Conservation (phyloP, 2,329 filamentous ascomycete species). For the Cladosporium sphaerospermum region DNA sequence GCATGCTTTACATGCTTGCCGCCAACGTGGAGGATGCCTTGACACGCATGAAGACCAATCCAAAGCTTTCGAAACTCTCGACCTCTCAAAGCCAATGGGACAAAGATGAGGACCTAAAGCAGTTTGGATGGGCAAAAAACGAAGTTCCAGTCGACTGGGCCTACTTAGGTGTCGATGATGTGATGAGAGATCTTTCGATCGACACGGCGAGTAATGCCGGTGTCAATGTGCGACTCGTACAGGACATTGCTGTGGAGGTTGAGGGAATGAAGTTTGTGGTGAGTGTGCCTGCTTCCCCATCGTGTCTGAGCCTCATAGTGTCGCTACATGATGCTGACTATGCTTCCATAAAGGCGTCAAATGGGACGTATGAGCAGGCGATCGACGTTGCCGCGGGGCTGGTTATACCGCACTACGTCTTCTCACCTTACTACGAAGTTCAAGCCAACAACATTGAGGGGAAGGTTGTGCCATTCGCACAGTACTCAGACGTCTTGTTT, state of each 20-base stretch:
- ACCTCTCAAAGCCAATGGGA: slow-evolving; percentile 6
- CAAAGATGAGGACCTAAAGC: not conserved
- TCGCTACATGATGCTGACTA: not conserved
- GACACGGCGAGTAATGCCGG: slow-evolving; percentile 8
- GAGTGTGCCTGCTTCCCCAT: not conserved
- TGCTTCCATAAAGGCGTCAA: not conserved
- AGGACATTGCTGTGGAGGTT: slow-evolving; percentile 4
- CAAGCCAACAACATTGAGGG: not conserved
- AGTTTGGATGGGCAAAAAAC: slow-evolving; percentile 2
- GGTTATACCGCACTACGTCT: slow-evolving; percentile 5
- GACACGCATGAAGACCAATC: slow-evolving; percentile 6
- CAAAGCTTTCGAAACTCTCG: not conserved
- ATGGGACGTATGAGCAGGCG: not conserved
- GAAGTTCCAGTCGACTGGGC: slow-evolving; percentile 2
- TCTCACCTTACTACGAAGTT: slow-evolving; percentile 6
- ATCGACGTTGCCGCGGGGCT: slow-evolving; percentile 7
- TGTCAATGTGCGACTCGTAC: slow-evolving; percentile 3
- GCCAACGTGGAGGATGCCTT: slow-evolving; percentile 2
- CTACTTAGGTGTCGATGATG: slow-evolving; percentile 4
- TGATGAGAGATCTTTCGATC: slow-evolving; percentile 6
- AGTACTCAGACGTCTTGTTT: slow-evolving; percentile 8
- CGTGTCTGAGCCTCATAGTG: too few species aligned
- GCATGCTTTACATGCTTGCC: slow-evolving; percentile 10
- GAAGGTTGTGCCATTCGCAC: not conserved
- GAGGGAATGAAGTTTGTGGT: slow-evolving; percentile 10